These are phyloP conservation scores for Irpex sp. DNA, from an alignment of 1,284 basidiomycete species.

Conservation along the genomic window DNA sequence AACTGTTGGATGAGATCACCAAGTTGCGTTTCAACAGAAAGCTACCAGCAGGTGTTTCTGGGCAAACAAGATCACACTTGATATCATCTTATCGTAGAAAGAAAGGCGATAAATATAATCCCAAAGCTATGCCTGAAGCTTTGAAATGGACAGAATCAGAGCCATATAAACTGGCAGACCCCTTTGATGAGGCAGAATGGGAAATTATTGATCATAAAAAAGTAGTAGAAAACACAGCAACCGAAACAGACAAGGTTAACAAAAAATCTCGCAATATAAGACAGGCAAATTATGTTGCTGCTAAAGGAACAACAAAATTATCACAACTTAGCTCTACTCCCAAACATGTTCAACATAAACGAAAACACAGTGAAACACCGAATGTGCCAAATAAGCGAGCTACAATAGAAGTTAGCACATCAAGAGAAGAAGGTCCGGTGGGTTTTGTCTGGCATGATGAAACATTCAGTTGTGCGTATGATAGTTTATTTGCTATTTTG, in stretches of 20 bases:
- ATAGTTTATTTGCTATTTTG: conserved; percentile 1
- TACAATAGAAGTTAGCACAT: too few species aligned
- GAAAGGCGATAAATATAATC: not conserved
- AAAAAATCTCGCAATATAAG: not conserved
- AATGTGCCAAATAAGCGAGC: not conserved
- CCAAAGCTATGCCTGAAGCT: not conserved
- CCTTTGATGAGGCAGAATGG: not conserved
- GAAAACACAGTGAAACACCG: not conserved
- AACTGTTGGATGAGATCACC: conserved; percentile 32
- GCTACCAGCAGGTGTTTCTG: conserved; percentile 18
- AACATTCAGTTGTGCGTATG: conserved; percentile 2
- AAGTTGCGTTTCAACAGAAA: conserved; percentile 18
- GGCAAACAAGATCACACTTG: conserved; percentile 12
- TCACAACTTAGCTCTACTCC: not conserved
- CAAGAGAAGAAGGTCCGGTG: not conserved
- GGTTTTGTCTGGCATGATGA: not conserved
- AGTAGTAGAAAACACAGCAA: not conserved
- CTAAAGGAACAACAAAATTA: not conserved
- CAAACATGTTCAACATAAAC: not conserved
- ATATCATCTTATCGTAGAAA: conserved; percentile 10
- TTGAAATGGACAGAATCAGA: not conserved
- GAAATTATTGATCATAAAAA: not conserved
- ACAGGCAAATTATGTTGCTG: not conserved
- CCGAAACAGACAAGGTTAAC: not conserved
- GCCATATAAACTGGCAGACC: not conserved